Evolutionary conservation across 805 yeast genomes (phyloP).

Genomic region (Zygosaccharomyces kombuchaensis): DNA sequence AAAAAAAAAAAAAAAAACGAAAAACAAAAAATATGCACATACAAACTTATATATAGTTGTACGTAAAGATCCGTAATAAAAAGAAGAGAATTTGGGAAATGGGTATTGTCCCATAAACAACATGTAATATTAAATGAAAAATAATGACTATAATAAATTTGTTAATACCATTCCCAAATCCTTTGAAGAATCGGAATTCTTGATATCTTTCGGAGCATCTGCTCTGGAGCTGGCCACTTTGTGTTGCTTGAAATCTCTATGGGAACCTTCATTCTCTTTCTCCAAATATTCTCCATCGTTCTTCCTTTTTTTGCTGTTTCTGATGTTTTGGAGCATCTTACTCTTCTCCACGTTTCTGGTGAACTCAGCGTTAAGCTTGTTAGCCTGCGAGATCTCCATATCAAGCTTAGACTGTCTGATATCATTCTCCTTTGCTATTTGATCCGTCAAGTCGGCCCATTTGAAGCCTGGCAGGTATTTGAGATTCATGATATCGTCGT

Average conservation of each 20-base stretch:
- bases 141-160: conserved; percentile 42
- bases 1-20: conserved; percentile 1
- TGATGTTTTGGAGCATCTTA: conserved; percentile 69
- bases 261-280: conserved; percentile 23
- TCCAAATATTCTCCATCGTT: conserved; percentile 8
- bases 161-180: conserved; percentile 43
- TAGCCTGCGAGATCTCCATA: conserved; percentile 85
- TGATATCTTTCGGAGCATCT: conserved; percentile 46
- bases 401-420: conserved; percentile 81
- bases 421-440: conserved; percentile 86
- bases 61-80: background rate
- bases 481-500: conserved; percentile 89
- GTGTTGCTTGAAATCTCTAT: conserved; percentile 67
- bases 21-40: background rate
- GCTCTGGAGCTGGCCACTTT: conserved; percentile 64
- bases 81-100: background rate
- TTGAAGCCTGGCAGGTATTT: conserved; percentile 89
- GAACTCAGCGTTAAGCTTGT: conserved; percentile 77
- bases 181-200: conserved; percentile 42
- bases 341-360: conserved; percentile 80
- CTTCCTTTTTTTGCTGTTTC: conserved; percentile 33
- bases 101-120: background rate
- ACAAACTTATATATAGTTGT: background rate
- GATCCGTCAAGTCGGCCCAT: conserved; percentile 92
- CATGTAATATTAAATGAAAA: background rate